phyloP scores from a whole-genome alignment of 306 rosid genomes.

The Quercus wislizeni region DNA sequence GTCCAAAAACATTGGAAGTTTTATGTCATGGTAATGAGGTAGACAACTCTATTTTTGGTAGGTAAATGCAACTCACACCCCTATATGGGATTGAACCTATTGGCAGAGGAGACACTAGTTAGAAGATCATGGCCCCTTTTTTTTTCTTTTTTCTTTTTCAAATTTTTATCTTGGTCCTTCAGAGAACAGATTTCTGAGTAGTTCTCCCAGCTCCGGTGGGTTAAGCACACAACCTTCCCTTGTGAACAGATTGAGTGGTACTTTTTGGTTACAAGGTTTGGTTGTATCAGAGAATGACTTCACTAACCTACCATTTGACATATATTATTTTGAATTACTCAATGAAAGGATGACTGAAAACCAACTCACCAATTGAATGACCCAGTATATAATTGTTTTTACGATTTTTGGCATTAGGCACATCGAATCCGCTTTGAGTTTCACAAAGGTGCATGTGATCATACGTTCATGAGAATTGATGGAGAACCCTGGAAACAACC shows the following conservation, averaged over 20 bases:
- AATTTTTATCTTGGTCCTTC: not conserved
- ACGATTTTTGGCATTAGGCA: slow-evolving; percentile 38
- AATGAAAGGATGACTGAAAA: not conserved
- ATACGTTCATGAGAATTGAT: slow-evolving; percentile 88
- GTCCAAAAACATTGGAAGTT: not conserved
- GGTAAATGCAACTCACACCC: not conserved
- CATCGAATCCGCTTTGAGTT: slow-evolving; percentile 76
- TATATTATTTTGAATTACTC: not conserved
- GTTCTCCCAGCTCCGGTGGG: not conserved
- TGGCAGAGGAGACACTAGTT: no score
- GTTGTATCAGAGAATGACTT: not conserved
- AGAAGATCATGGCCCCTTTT: not conserved
- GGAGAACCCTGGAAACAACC: slow-evolving; percentile 99
- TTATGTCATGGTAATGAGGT: not conserved
- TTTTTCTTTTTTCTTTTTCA: no score
- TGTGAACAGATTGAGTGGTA: not conserved
- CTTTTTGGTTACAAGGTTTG: not conserved
- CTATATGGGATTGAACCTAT: not conserved
- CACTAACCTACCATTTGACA: not conserved
- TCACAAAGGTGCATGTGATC: slow-evolving; percentile 66
- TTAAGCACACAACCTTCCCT: not conserved
- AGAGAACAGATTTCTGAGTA: not conserved
- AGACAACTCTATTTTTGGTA: not conserved
- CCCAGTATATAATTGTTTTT: not conserved
- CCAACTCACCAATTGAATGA: not conserved